A percentile compares a stretch with the other conserved stretches of the same genome.
Conservation (phyloP, 164 flowering plant species). For the Cinnamomum micranthum region DNA sequence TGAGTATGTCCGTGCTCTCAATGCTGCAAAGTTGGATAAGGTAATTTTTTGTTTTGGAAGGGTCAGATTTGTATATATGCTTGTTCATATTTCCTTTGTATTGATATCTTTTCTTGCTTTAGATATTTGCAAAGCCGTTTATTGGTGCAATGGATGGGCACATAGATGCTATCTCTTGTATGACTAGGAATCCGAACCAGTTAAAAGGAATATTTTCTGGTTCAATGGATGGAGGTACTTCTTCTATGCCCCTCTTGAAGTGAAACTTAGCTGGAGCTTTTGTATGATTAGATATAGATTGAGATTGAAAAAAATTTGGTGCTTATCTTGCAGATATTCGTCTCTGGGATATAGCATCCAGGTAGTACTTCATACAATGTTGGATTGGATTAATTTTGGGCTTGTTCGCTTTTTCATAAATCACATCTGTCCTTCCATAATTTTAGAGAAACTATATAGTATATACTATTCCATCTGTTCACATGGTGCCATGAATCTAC, state of each 20-base stretch:
- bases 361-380: slow-evolving; percentile 38
- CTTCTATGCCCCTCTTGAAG: background rate
- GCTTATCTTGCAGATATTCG: slow-evolving; percentile 71
- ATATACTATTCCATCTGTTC: too few species aligned
- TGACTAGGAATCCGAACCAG: slow-evolving; percentile 90
- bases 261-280: background rate
- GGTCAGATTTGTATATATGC: background rate
- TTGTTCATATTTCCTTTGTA: background rate
- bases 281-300: background rate
- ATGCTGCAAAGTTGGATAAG: slow-evolving; percentile 91
- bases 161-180: slow-evolving; percentile 69
- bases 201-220: slow-evolving; percentile 91
- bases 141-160: slow-evolving; percentile 96
- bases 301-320: background rate
- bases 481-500: too few species aligned
- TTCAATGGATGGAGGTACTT: slow-evolving; percentile 93
- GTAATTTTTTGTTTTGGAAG: slow-evolving; percentile 22
- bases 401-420: too few species aligned
- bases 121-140: slow-evolving; percentile 95
- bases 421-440: too few species aligned
- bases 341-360: slow-evolving; percentile 87
- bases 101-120: slow-evolving; percentile 2
- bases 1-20: slow-evolving; percentile 85
- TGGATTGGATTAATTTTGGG: background rate
- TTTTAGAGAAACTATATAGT: too few species aligned